Conservation (phyloP, 2,329 filamentous ascomycete species). For the Botrytis tulipae region DNA sequence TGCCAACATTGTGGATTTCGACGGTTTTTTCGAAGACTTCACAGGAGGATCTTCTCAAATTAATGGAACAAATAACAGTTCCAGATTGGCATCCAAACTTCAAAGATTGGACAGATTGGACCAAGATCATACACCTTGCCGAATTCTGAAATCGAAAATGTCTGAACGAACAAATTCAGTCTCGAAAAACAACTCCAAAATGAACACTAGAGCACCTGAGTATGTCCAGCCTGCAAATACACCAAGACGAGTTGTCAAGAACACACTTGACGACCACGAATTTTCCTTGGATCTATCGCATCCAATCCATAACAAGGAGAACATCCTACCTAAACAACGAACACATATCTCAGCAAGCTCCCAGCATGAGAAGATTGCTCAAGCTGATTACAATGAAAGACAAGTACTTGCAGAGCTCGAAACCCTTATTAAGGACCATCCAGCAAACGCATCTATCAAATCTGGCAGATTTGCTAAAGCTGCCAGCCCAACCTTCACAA, state of each 20-base stretch:
- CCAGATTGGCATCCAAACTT: constrained; percentile 27
- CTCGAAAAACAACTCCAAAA: constrained; percentile 6
- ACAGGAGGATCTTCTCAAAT: constrained; percentile 40
- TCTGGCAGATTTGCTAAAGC: constrained; percentile 8
- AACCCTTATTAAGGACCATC: constrained; percentile 14
- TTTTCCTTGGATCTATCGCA: constrained; percentile 7
- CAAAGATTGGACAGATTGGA: constrained; percentile 7
- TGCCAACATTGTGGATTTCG: constrained; percentile 45
- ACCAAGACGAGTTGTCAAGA: constrained; percentile 16
- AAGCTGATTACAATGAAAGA: constrained; percentile 17
- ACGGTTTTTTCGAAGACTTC: constrained; percentile 48
- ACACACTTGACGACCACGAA: not conserved
- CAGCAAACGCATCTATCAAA: constrained; percentile 3
- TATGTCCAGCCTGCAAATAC: constrained; percentile 15
- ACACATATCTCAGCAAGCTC: not conserved
- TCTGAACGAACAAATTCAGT: constrained; percentile 8
- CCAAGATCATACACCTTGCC: constrained; percentile 30
- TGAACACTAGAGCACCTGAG: constrained; percentile 2
- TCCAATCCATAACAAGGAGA: constrained; percentile 26
- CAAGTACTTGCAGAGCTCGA: constrained; percentile 13
- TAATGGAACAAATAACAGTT: constrained; percentile 11
- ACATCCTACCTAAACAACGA: constrained; percentile 26
- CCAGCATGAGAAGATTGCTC: not conserved
- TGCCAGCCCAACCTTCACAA: constrained; percentile 13
- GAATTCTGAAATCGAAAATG: not conserved